Evolutionary conservation across 352 stramenopile genomes (phyloP).

Genomic region (Phytopythium delawarense): DNA sequence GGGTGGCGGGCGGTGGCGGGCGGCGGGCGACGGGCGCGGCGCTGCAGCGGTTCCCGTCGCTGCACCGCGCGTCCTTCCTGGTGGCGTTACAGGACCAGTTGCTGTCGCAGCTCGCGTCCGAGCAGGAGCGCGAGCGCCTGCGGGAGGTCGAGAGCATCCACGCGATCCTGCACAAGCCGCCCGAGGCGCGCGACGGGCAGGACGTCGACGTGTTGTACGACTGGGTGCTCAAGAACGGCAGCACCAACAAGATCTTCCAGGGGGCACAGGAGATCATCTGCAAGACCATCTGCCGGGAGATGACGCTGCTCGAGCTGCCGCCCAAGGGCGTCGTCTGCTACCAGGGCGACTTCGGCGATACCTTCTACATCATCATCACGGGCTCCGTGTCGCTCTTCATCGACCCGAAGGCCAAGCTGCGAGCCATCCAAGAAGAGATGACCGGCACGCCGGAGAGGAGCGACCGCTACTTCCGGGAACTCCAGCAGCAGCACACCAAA

Average conservation of each 20-base stretch:
- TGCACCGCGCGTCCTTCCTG: conserved; percentile 40
- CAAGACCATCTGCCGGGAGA: conserved; percentile 86
- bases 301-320: conserved; percentile 72
- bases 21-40: conserved; percentile 9
- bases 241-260: conserved; percentile 78
- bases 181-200: conserved; percentile 34
- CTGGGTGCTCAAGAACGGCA: conserved; percentile 77
- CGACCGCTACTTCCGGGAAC: conserved; percentile 4
- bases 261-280: conserved; percentile 84
- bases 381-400: conserved; percentile 77
- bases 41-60: conserved; percentile 28
- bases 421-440: conserved; percentile 17
- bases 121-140: conserved; percentile 37
- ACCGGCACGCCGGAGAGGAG: background rate
- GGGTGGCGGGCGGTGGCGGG: background rate
- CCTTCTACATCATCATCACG: conserved; percentile 76
- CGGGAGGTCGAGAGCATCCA: conserved; percentile 51
- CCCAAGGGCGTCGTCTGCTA: conserved; percentile 65
- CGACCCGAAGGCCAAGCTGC: conserved; percentile 47
- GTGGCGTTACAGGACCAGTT: conserved; percentile 61
- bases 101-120: conserved; percentile 30
- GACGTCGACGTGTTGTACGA: conserved; percentile 81
- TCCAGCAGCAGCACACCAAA: background rate
- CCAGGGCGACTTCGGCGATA: conserved; percentile 80
- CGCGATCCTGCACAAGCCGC: conserved; percentile 39